phyloP scores from a whole-genome alignment of 2,329 filamentous ascomycete species.

The Gnomoniopsis smithogilvyi region DNA sequence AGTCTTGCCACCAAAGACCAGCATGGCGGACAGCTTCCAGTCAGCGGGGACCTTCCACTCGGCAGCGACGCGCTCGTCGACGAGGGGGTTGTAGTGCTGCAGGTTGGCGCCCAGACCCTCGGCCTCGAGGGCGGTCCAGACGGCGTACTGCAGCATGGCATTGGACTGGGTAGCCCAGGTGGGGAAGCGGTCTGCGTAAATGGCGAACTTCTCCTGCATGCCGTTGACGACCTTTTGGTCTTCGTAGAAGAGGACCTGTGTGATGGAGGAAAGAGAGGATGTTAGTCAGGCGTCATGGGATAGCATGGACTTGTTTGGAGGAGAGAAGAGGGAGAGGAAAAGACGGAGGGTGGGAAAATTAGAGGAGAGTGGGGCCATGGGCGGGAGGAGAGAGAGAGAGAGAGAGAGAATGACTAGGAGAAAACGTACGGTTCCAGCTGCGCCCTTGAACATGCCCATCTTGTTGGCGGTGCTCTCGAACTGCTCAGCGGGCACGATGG shows the following conservation, averaged over 20 bases:
- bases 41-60: slow-evolving; percentile 67
- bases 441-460: slow-evolving; percentile 60
- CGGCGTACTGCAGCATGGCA: slow-evolving; percentile 77
- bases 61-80: slow-evolving; percentile 67
- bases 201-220: slow-evolving; percentile 65
- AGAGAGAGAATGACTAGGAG: not conserved
- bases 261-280: not conserved
- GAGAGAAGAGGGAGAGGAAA: too few species aligned
- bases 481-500: slow-evolving; percentile 62
- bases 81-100: slow-evolving; percentile 89
- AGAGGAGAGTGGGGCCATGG: too few species aligned
- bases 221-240: slow-evolving; percentile 65
- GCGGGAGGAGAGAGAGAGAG: not conserved
- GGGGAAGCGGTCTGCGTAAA: slow-evolving; percentile 78
- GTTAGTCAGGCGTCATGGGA: not conserved
- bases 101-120: slow-evolving; percentile 86
- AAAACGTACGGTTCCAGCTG: slow-evolving; percentile 67
- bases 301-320: too few species aligned
- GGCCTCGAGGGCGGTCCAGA: slow-evolving; percentile 80
- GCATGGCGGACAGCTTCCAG: slow-evolving; percentile 78
- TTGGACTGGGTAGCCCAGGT: slow-evolving; percentile 72
- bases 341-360: too few species aligned
- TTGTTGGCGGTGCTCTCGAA: slow-evolving; percentile 51
- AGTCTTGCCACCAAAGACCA: slow-evolving; percentile 73
- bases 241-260: slow-evolving; percentile 78